These are phyloP conservation scores for Hanseniaspora hatyaiensis DNA, from an alignment of 805 yeast genomes.

Conservation along the genomic window DNA sequence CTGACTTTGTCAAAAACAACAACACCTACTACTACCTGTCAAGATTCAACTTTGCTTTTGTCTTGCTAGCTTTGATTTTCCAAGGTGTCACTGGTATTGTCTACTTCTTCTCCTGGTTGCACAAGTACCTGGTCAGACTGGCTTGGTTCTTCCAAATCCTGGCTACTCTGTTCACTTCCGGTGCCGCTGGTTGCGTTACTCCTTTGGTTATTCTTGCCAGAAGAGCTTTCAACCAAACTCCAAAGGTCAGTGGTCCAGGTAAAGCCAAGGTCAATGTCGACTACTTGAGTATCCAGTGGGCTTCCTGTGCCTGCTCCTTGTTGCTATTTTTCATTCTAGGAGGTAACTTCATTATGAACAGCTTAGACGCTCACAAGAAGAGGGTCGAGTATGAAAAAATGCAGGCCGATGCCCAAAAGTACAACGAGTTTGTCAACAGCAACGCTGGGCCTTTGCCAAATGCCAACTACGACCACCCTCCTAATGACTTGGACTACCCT, in stretches of 20 bases:
- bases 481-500: neutral
- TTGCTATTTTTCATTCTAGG: constrained; percentile 19
- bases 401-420: constrained; percentile 20
- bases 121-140: constrained; percentile 43
- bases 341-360: constrained; percentile 23
- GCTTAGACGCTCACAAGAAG: constrained; percentile 20
- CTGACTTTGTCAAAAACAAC: constrained; percentile 42
- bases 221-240: constrained; percentile 42
- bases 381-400: constrained; percentile 19
- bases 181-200: constrained; percentile 61
- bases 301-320: constrained; percentile 39
- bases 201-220: constrained; percentile 69
- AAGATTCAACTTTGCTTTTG: constrained; percentile 54
- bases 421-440: constrained; percentile 16
- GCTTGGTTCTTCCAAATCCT: constrained; percentile 41
- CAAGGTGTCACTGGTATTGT: constrained; percentile 50
- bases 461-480: neutral
- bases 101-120: constrained; percentile 45
- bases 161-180: constrained; percentile 44
- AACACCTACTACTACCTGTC: constrained; percentile 51
- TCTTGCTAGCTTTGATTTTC: constrained; percentile 49
- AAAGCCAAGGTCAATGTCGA: constrained; percentile 44
- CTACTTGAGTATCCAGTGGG: constrained; percentile 58
- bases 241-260: constrained; percentile 26
- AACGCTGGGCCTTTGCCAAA: neutral